Base-by-base conservation (phyloP, 164 flowering plant genomes). In the Dillenia suffruticosa region DNA sequence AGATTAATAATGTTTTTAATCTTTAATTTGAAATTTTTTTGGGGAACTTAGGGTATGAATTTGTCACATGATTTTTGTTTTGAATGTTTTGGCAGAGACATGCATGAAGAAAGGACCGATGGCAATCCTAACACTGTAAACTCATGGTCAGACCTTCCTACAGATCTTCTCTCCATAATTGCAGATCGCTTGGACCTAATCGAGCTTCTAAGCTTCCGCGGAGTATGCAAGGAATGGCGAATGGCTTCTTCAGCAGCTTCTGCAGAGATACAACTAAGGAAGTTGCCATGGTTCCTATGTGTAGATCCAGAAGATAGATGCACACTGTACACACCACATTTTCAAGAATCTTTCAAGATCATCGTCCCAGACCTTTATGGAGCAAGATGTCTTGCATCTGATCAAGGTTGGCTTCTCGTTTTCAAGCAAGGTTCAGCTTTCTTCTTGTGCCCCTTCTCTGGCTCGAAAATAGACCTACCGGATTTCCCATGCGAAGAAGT, bases 361-460 rank as follows among this genome's bases (percentile, higher is more conserved):
- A 12, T 13, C n/a, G 52, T 70, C 43, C 74, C 74, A 11, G 74
- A 74, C 16, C 13, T 70, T 32, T 51, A 51, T 9, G 64, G 63
- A 8, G 68, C 71, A 14, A 46, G 68, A 9, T 70, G 77, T 66
- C 50, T 74, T 67, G 75, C 79, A 16, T 75, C 79, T 22, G 13
- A 14, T 9, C 56, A 55, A 5, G 79, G 76, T 9, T 72, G 79
- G 79, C 69, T 76, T 44, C 76, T 68, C 43, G 9, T 71, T 0
- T 57, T 43, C 52, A n/a, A 49, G 46, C 57, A 53, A n/a, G 51
- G 53, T 9, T 62, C 66, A 1, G 22, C 68, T 44, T 75, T 68
- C 59, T 72, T 72, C 62, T 63, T 66, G 53, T 66, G 73, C 62
- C 76, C 79, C 12, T 72, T 69, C 52, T 62, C 73, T 6, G 44